phyloP scores from a whole-genome alignment of 345 rosid genomes.

The Raphanus sativus region DNA sequence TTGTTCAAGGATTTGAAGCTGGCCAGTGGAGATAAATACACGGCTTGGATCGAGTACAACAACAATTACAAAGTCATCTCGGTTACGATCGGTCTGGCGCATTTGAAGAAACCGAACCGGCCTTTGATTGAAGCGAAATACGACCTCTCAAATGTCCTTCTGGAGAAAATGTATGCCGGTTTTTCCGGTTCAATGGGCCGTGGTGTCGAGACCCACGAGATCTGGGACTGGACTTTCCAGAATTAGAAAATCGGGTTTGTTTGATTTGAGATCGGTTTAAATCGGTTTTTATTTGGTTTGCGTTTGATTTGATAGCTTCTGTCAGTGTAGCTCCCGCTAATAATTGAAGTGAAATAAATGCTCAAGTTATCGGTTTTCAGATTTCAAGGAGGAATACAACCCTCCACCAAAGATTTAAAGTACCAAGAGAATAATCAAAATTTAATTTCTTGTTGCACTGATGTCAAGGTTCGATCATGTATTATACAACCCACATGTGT shows the following conservation, averaged over 20 bases:
- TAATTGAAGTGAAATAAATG: background rate
- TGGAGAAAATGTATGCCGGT: slow-evolving; percentile 35
- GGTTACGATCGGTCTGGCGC: slow-evolving; percentile 28
- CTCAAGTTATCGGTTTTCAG: background rate
- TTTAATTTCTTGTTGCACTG: background rate
- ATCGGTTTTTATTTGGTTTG: background rate
- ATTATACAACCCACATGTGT: too few species aligned
- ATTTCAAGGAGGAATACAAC: background rate
- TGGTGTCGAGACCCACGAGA: slow-evolving; percentile 39
- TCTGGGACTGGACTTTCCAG: slow-evolving; percentile 38
- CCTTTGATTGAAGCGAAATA: slow-evolving; percentile 32
- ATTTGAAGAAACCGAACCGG: slow-evolving; percentile 36
- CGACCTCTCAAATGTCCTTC: slow-evolving; percentile 37
- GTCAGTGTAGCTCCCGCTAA: background rate
- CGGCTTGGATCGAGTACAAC: slow-evolving; percentile 43
- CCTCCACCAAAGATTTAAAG: background rate
- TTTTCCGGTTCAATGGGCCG: slow-evolving; percentile 41
- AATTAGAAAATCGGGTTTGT: slow-evolving; percentile 22
- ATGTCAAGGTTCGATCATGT: background rate
- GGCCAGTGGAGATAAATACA: slow-evolving; percentile 36
- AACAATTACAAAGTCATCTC: slow-evolving; percentile 17
- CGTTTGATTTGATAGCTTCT: background rate
- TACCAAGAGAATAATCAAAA: background rate
- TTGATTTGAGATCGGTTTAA: background rate
- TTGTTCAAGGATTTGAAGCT: slow-evolving; percentile 38